These are phyloP conservation scores for Colletotrichum sansevieriae DNA, from an alignment of 2,329 filamentous ascomycete species.

Conservation along the genomic window DNA sequence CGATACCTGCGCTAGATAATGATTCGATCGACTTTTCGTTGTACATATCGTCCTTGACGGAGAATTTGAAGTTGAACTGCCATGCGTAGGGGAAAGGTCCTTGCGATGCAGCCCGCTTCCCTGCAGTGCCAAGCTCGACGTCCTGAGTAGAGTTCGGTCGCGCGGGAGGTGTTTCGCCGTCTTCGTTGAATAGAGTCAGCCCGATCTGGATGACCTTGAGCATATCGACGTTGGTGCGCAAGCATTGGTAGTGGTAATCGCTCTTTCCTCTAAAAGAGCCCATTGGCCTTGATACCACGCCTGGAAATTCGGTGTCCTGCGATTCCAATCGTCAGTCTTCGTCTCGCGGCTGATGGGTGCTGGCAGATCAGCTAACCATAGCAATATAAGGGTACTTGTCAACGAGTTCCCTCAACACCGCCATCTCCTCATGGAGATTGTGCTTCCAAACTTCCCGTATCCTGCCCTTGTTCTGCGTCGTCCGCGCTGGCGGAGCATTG, in stretches of 20 bases:
- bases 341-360: conserved; percentile 5
- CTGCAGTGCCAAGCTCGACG: conserved; percentile 53
- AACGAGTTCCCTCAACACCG: conserved; percentile 82
- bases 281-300: conserved; percentile 95
- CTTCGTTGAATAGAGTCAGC: conserved; percentile 90
- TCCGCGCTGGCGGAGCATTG: conserved; percentile 56
- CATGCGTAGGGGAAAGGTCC: conserved; percentile 85
- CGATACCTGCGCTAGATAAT: conserved; percentile 90
- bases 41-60: conserved; percentile 96
- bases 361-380: conserved; percentile 76
- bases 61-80: conserved; percentile 99
- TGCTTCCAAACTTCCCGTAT: conserved; percentile 98
- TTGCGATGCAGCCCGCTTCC: conserved; percentile 56
- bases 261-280: conserved; percentile 94
- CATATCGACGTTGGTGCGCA: conserved; percentile 96
- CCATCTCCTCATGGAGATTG: conserved; percentile 93
- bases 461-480: conserved; percentile 78
- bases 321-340: conserved; percentile 29
- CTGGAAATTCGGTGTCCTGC: conserved; percentile 98
- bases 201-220: conserved; percentile 98
- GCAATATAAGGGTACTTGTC: conserved; percentile 96
- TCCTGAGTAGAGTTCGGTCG: conserved; percentile 66
- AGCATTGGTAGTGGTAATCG: conserved; percentile 98
- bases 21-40: conserved; percentile 95
- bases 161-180: conserved; percentile 87